Conservation (phyloP, 148 eudicot genomes). For the Camellia japonica region DNA sequence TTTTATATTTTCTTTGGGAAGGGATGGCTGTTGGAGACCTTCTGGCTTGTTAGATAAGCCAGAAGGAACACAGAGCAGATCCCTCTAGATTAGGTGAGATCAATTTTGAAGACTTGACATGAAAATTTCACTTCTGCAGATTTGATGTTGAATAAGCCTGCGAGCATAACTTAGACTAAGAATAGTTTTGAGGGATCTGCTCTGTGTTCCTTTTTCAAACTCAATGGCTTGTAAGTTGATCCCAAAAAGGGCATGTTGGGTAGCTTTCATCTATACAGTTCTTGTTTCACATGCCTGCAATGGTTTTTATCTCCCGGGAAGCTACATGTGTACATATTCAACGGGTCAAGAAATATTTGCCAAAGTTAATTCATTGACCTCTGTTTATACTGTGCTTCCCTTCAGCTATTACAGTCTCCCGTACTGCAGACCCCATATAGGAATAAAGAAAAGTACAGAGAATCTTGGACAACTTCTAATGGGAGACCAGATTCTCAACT, state of each 20-base stretch:
- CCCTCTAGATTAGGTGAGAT: too few species aligned
- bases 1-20: not conserved
- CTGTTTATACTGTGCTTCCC: conserved; percentile 75
- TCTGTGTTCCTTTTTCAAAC: conserved; percentile 7
- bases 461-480: conserved; percentile 82
- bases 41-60: not conserved
- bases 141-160: conserved; percentile 20
- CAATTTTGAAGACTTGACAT: too few species aligned
- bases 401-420: conserved; percentile 81
- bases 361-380: conserved; percentile 72
- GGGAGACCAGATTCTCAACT: conserved; percentile 75
- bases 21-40: not conserved
- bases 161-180: conserved; percentile 8
- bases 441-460: conserved; percentile 65
- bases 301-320: conserved; percentile 71
- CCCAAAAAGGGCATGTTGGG: conserved; percentile 30
- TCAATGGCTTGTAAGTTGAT: conserved; percentile 33
- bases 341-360: conserved; percentile 45
- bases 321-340: conserved; percentile 61
- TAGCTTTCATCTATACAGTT: conserved; percentile 28
- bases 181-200: conserved; percentile 6
- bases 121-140: conserved; percentile 10
- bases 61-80: too few species aligned
- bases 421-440: conserved; percentile 53
- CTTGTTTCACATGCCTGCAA: conserved; percentile 34